Conservation (phyloP, 1,139 yeast species). For the Zygoascus sp. region DNA sequence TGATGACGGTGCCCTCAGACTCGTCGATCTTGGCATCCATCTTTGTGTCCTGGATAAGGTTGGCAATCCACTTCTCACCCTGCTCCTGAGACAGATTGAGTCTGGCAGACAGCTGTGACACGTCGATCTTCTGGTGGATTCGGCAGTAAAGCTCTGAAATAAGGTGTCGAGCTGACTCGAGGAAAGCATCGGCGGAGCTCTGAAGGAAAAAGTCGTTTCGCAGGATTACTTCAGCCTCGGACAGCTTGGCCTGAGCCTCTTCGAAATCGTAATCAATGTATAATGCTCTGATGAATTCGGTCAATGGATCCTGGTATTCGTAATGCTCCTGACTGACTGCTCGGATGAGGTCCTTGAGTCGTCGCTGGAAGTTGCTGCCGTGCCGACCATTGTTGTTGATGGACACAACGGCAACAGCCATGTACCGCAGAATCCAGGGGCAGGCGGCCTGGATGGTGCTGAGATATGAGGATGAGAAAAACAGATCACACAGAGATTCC, state of each 20-base stretch:
- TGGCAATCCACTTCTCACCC: slow-evolving; percentile 49
- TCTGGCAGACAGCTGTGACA: slow-evolving; percentile 41
- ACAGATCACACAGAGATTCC: slow-evolving; percentile 50
- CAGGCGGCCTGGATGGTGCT: slow-evolving; percentile 62
- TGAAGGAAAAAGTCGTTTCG: slow-evolving; percentile 53
- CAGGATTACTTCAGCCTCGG: slow-evolving; percentile 44
- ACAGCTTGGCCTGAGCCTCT: slow-evolving; percentile 45
- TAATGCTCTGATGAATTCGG: slow-evolving; percentile 49
- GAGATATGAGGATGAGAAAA: slow-evolving; percentile 53
- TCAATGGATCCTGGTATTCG: slow-evolving; percentile 58
- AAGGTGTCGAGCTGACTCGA: slow-evolving; percentile 46
- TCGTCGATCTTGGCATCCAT: slow-evolving; percentile 50
- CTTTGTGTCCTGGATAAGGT: slow-evolving; percentile 45
- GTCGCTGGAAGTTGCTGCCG: slow-evolving; percentile 43
- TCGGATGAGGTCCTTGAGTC: slow-evolving; percentile 51
- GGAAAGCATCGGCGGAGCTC: slow-evolving; percentile 40
- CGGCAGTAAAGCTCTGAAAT: slow-evolving; percentile 51
- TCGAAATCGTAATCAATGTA: slow-evolving; percentile 55
- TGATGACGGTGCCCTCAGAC: slow-evolving; percentile 44
- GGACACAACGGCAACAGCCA: slow-evolving; percentile 53
- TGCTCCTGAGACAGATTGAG: slow-evolving; percentile 44
- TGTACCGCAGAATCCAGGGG: slow-evolving; percentile 61
- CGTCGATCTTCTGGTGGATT: slow-evolving; percentile 48
- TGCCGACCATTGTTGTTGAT: slow-evolving; percentile 34
- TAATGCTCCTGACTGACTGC: slow-evolving; percentile 55